Conservation (phyloP, 2,329 filamentous ascomycete genomes). For the Decorospora gaudefroyi region DNA sequence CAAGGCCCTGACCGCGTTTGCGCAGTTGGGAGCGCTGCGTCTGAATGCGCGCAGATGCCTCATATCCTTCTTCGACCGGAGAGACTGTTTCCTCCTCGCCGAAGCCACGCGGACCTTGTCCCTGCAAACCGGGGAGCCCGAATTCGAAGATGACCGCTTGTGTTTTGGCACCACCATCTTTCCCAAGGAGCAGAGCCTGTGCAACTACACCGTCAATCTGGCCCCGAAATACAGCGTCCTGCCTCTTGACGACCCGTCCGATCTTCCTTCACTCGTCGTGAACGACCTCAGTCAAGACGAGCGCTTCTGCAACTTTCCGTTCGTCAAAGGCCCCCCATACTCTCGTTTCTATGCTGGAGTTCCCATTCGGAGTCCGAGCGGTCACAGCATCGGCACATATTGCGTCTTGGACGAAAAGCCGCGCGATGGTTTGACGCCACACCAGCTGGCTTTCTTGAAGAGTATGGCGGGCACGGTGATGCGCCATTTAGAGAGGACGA, state of each 20-base stretch:
- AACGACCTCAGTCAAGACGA: constrained; percentile 42
- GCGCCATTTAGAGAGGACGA: constrained; percentile 64
- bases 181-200: constrained; percentile 42
- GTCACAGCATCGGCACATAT: constrained; percentile 64
- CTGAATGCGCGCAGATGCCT: constrained; percentile 44
- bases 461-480: constrained; percentile 61
- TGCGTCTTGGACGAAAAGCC: constrained; percentile 63
- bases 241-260: constrained; percentile 22
- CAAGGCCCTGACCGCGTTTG: constrained; percentile 45
- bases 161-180: constrained; percentile 43
- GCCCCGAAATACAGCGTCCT: constrained; percentile 18
- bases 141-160: constrained; percentile 36
- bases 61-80: constrained; percentile 49
- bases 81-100: constrained; percentile 44
- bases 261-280: constrained; percentile 38
- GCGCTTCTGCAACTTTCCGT: constrained; percentile 47
- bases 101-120: constrained; percentile 43
- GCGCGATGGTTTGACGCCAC: constrained; percentile 55
- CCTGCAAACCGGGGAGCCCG: constrained; percentile 34
- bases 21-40: constrained; percentile 47
- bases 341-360: constrained; percentile 62
- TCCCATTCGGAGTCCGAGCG: constrained; percentile 62
- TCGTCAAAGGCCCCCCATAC: constrained; percentile 39
- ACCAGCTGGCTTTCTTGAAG: constrained; percentile 59
- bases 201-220: constrained; percentile 43